Conservation (phyloP, 2,329 filamentous ascomycete genomes). For the Penicillium sp. region DNA sequence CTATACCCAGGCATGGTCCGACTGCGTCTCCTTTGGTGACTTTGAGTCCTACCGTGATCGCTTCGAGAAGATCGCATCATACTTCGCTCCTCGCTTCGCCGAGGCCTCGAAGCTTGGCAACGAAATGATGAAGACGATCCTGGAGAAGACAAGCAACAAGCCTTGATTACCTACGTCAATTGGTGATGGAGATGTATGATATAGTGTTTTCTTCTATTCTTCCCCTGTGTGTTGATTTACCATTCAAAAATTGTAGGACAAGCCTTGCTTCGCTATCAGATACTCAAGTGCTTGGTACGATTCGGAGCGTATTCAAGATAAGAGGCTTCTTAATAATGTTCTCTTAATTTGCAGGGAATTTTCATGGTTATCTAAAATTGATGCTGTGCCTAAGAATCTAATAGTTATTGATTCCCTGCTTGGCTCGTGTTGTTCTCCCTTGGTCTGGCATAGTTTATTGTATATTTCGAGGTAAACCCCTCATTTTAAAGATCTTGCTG, state of each 20-base stretch:
- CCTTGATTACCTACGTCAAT: constrained; percentile 4
- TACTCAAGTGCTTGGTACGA: background rate
- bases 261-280: background rate
- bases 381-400: background rate
- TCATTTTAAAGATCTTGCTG: too few species aligned
- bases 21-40: constrained; percentile 84
- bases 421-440: too few species aligned
- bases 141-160: constrained; percentile 62
- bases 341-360: background rate
- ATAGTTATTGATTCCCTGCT: background rate
- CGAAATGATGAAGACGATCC: constrained; percentile 93
- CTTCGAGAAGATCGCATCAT: constrained; percentile 83
- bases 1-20: constrained; percentile 70
- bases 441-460: too few species aligned
- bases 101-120: constrained; percentile 86
- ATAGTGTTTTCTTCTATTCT: background rate
- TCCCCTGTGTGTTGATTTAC: background rate
- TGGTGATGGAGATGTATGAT: constrained; percentile 1
- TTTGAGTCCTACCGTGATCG: constrained; percentile 90
- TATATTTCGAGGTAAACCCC: too few species aligned
- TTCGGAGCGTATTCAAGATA: background rate
- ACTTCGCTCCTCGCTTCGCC: constrained; percentile 84
- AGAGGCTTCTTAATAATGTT: too few species aligned
- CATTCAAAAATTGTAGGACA: constrained; percentile 1
- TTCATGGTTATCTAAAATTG: background rate